Conservation (phyloP, 768 basidiomycete genomes). For the Sarcodon sp. region DNA sequence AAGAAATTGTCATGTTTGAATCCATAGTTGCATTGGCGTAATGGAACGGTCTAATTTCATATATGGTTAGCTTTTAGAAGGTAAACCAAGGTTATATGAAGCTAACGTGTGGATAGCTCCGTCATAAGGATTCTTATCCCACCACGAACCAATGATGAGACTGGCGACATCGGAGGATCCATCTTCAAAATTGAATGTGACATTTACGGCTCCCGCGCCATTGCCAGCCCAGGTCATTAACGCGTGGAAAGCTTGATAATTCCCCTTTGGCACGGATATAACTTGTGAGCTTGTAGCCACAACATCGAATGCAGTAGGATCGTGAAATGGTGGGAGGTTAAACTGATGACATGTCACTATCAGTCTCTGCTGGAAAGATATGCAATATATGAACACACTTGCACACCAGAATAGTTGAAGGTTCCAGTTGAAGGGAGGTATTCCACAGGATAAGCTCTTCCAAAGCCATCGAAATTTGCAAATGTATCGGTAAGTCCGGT, state of each 20-base stretch:
- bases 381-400: too few relatives aligned
- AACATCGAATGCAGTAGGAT: slow-evolving; percentile 2
- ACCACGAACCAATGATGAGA: slow-evolving; percentile 6
- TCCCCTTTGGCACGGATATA: not conserved
- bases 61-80: not conserved
- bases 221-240: slow-evolving; percentile 2
- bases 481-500: too few relatives aligned
- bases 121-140: slow-evolving; percentile 2
- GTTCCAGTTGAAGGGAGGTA: too few relatives aligned
- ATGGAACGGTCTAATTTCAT: slow-evolving; percentile 26
- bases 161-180: not conserved
- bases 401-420: too few relatives aligned
- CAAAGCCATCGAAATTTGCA: too few relatives aligned
- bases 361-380: not conserved
- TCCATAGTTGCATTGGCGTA: slow-evolving; percentile 11
- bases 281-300: slow-evolving; percentile 3
- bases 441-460: too few relatives aligned
- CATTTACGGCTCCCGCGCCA: not conserved
- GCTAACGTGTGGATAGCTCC: slow-evolving; percentile 31
- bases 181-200: slow-evolving; percentile 6
- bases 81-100: not conserved
- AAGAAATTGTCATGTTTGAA: slow-evolving; percentile 23
- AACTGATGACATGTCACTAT: not conserved
- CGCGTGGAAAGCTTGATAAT: slow-evolving; percentile 5
- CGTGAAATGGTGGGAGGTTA: slow-evolving; percentile 3